Evolutionary conservation across 805 yeast species (phyloP), one percentile per base, ranked within the genome.

Genomic region (Yarrowia sp.): DNA sequence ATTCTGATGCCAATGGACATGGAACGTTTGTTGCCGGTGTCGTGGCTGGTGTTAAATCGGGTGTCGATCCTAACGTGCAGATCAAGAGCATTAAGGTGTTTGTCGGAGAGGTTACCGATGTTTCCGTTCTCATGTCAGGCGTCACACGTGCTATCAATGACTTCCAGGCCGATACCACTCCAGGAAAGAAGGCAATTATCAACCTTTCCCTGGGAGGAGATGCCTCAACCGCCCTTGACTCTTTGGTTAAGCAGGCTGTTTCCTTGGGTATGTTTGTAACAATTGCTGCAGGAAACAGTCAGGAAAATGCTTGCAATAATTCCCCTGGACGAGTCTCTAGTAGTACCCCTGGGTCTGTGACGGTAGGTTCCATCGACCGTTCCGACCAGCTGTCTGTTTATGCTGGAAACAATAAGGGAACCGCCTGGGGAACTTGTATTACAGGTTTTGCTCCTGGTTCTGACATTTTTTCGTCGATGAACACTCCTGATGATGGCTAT

Each of bases 1-100:
- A 83, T 66, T 91, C 87, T 72, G 97, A 93, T 76, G 94, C 92
- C 63, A 89, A 90, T 74, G 98, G 97, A 66, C 98, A 92, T 79
- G 98, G 98, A 75, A 91, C 97, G 56, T 97, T 93, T 76, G 91
- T 96, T 80, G 96, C 97, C 15, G 98, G 97, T 79, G 91, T 96
- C 40, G 90, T 82, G 80, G 72, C 67, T 74, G 69, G 64, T 14
- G 13, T 20, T 15, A 33, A 30, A 9, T 24, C 47, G 77, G 89
- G 89, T 70, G 83, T 86, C 52, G 86, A 88, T 70, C 86, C 86
- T 77, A 79, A 80, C 68, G 87, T 85, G 39, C 78, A 83, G 42
- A 77, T 86, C 70, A 87, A 84, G 70, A 86, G 87, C 43, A 85
- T 86, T 69, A 85, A 86, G 76, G 88, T 86, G 17, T 81, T 86